Percentiles rank a stretch among this genome's conserved stretches.
Conservation (phyloP, 2,329 filamentous ascomycete species). For the Chalaropsis ovoidea region DNA sequence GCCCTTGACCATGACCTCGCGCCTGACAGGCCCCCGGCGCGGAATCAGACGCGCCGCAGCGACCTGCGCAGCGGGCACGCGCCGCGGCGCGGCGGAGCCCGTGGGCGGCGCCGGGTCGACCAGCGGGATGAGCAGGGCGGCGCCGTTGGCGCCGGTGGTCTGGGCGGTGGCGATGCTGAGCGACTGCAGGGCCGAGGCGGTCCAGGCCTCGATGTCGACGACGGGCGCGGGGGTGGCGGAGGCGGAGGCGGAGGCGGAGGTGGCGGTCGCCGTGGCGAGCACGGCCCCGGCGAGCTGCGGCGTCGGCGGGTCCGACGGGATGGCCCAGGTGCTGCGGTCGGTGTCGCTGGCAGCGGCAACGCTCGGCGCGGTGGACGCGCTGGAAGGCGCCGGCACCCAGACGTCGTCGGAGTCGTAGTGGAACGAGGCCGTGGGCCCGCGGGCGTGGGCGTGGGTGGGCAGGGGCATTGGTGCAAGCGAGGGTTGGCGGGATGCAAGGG, state of each 20-base stretch:
- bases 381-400: slow-evolving; percentile 10
- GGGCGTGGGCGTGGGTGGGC: background rate
- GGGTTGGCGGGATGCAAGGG: background rate
- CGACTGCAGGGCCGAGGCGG: slow-evolving; percentile 46
- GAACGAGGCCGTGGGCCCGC: background rate
- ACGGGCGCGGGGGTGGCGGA: no score
- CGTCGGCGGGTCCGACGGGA: slow-evolving; percentile 23
- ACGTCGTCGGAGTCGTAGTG: slow-evolving; percentile 19
- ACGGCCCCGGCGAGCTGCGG: slow-evolving; percentile 9
- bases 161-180: slow-evolving; percentile 43
- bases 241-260: background rate
- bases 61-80: slow-evolving; percentile 4
- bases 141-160: slow-evolving; percentile 48
- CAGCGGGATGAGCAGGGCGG: slow-evolving; percentile 63
- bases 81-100: background rate
- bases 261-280: background rate
- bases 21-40: slow-evolving; percentile 42
- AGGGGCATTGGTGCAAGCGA: background rate
- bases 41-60: slow-evolving; percentile 29
- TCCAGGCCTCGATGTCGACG: slow-evolving; percentile 58
- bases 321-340: slow-evolving; percentile 21
- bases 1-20: slow-evolving; percentile 73
- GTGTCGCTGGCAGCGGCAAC: slow-evolving; percentile 9
- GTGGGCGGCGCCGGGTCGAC: slow-evolving; percentile 41
- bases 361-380: background rate